Conservation (phyloP, 2,329 filamentous ascomycete genomes). For the Trichoderma polysporum region DNA sequence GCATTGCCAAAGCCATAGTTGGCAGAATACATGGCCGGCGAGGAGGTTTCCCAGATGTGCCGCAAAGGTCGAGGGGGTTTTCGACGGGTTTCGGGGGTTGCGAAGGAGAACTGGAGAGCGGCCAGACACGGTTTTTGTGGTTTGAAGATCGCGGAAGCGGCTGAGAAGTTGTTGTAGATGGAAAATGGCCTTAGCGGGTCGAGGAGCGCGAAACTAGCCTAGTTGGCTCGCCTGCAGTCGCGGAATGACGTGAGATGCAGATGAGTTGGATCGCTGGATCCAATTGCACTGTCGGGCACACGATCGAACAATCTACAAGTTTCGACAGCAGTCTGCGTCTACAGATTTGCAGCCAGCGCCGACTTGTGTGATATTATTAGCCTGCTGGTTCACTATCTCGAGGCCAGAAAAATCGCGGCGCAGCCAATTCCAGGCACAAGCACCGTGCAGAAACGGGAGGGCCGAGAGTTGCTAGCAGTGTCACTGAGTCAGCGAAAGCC, state of each 20-base stretch:
- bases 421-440: background rate
- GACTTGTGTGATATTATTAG: background rate
- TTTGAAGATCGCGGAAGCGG: background rate
- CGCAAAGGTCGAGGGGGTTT: background rate
- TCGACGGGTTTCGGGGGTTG: background rate
- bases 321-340: background rate
- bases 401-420: background rate
- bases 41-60: background rate
- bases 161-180: constrained; percentile 10
- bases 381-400: background rate
- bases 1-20: constrained; percentile 55
- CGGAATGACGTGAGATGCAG: constrained; percentile 18
- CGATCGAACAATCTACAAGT: background rate
- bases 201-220: constrained; percentile 14
- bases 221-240: constrained; percentile 1
- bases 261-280: background rate
- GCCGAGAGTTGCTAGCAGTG: background rate
- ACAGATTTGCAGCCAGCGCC: background rate
- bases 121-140: constrained; percentile 4
- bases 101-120: background rate
- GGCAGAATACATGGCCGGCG: constrained; percentile 52
- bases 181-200: constrained; percentile 13
- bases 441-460: background rate
- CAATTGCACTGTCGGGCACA: background rate
- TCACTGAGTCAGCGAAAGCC: background rate